Conservation (phyloP, 805 yeast genomes). For the Ogataea ramenticola region DNA sequence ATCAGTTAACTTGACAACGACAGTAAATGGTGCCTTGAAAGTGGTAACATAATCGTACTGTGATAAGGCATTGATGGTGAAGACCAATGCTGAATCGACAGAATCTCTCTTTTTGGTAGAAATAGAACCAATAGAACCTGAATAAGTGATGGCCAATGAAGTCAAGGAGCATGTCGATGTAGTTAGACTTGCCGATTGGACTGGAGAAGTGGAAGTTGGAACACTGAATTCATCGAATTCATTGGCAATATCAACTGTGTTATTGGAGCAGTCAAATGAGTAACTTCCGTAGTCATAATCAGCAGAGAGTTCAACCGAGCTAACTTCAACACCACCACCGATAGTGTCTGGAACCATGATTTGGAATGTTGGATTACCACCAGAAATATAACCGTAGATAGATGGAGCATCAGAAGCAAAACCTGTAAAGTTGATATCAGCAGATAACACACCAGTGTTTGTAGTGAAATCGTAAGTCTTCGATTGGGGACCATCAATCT, state of each 20-base stretch:
- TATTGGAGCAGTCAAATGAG: not conserved
- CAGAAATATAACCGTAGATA: not conserved
- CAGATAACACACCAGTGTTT: not conserved
- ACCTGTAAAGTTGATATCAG: not conserved
- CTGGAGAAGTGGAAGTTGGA: not conserved
- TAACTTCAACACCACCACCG: not conserved
- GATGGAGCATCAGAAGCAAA: not conserved
- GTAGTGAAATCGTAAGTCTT: not conserved
- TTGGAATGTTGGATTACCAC: not conserved
- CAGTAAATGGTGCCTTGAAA: too few relatives aligned
- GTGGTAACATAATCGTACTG: too few relatives aligned
- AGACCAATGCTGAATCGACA: too few relatives aligned
- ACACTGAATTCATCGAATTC: not conserved
- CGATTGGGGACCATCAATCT: not conserved
- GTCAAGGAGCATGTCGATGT: not conserved
- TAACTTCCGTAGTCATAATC: not conserved
- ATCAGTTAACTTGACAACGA: too few relatives aligned
- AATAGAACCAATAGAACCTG: not conserved
- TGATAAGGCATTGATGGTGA: too few relatives aligned
- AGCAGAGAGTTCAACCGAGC: not conserved
- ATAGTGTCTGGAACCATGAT: not conserved
- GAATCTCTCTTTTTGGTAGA: not conserved
- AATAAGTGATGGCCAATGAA: not conserved
- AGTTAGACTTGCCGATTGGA: not conserved
- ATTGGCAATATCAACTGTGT: not conserved